phyloP scores from a whole-genome alignment of 1,284 basidiomycete species.

The Neonothopanus nambi region DNA sequence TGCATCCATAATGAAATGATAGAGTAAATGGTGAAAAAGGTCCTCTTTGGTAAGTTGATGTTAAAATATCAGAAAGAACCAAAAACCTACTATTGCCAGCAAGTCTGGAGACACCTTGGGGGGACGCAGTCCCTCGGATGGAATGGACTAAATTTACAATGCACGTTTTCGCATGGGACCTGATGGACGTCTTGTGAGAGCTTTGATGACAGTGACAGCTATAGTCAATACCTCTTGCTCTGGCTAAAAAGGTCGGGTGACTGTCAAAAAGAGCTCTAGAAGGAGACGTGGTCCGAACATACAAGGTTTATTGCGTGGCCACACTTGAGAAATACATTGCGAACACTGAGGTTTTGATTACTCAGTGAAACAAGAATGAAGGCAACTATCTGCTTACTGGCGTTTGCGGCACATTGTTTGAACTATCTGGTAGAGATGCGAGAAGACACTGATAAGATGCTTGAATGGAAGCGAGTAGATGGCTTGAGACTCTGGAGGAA shows the following conservation, averaged over 20 bases:
- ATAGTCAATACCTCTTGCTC: constrained; percentile 25
- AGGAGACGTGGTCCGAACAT: constrained; percentile 17
- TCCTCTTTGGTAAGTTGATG: too few relatives aligned
- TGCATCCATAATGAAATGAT: constrained; percentile 11
- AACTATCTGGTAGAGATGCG: neutral
- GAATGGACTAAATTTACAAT: constrained; percentile 48
- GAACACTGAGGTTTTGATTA: constrained; percentile 32
- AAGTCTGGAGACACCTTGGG: constrained; percentile 42
- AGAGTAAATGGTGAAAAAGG: constrained; percentile 1
- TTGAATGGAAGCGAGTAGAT: neutral
- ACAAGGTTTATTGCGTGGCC: constrained; percentile 40
- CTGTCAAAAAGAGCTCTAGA: constrained; percentile 4
- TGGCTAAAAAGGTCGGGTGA: constrained; percentile 24
- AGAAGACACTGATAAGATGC: neutral
- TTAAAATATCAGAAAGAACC: too few relatives aligned
- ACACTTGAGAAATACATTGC: constrained; percentile 41
- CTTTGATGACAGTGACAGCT: constrained; percentile 18
- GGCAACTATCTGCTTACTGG: constrained; percentile 30
- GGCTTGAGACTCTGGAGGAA: neutral
- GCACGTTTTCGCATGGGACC: constrained; percentile 40
- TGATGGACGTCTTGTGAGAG: constrained; percentile 21
- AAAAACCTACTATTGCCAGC: constrained; percentile 45
- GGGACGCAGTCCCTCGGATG: constrained; percentile 42
- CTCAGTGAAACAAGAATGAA: neutral
- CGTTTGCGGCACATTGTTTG: constrained; percentile 37